A percentile compares a stretch with the other conserved stretches of the same genome.
Evolutionary conservation across 78 protist species (phyloP).

Genomic region (Protostelium mycophagum): DNA sequence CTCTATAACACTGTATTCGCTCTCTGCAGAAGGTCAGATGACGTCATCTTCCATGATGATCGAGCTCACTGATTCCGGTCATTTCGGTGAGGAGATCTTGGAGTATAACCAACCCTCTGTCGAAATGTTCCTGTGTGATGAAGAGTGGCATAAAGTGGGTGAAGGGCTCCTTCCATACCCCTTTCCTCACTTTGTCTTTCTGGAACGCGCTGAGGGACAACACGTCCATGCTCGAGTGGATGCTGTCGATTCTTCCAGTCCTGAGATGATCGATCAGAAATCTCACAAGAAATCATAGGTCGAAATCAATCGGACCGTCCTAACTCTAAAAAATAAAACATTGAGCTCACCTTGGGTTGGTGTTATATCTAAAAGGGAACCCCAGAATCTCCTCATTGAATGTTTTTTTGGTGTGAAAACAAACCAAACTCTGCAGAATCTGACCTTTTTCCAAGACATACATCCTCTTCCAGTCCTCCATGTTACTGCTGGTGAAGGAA

Average conservation of each 20-base stretch:
- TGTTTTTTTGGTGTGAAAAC: constrained; percentile 6
- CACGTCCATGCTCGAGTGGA: constrained; percentile 3
- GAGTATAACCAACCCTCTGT: neutral
- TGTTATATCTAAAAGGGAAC: neutral
- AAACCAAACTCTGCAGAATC: too few relatives aligned
- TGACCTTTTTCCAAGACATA: too few relatives aligned
- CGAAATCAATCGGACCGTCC: too few relatives aligned
- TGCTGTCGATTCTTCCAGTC: neutral
- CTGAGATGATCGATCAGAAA: too few relatives aligned
- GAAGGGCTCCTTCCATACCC: constrained; percentile 13
- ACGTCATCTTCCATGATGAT: too few relatives aligned
- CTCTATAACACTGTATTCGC: constrained; percentile 3
- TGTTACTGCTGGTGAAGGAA: neutral
- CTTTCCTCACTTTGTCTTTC: neutral
- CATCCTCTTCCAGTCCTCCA: neutral
- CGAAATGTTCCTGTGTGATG: neutral
- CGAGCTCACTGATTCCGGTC: neutral
- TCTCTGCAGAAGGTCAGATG: too few relatives aligned
- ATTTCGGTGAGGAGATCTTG: neutral
- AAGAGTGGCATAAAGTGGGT: constrained; percentile 28
- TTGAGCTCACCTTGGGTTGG: too few relatives aligned
- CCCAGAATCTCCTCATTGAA: constrained; percentile 18
- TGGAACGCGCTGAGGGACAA: neutral
- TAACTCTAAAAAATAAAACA: too few relatives aligned
- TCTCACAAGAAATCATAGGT: too few relatives aligned